These are phyloP conservation scores for Ogataea paraovalis DNA, from an alignment of 805 yeast genomes.

Conservation along the genomic window DNA sequence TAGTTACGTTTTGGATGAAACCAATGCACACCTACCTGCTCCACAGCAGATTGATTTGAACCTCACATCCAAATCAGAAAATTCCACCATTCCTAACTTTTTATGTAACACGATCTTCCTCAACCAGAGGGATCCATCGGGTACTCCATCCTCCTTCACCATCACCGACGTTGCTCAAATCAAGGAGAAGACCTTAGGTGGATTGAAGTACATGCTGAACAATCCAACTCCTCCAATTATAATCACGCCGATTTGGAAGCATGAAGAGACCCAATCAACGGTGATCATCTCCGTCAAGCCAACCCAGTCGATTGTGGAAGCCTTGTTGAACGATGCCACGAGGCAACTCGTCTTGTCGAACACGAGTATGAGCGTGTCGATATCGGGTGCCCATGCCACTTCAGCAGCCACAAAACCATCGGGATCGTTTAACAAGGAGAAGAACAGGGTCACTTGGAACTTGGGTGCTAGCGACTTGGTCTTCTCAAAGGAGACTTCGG, in stretches of 20 bases:
- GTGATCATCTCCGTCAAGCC: slow-evolving; percentile 70
- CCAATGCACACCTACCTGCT: slow-evolving; percentile 19
- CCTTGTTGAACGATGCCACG: slow-evolving; percentile 32
- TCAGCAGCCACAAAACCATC: slow-evolving; percentile 87
- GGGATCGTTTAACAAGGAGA: slow-evolving; percentile 85
- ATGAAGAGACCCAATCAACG: slow-evolving; percentile 79
- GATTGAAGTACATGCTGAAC: slow-evolving; percentile 66
- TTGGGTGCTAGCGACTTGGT: slow-evolving; percentile 38
- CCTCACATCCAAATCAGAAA: slow-evolving; percentile 37
- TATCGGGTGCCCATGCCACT: slow-evolving; percentile 57
- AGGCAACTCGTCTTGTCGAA: slow-evolving; percentile 48
- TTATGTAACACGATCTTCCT: slow-evolving; percentile 53
- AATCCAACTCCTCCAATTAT: slow-evolving; percentile 59
- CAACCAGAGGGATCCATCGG: slow-evolving; percentile 33
- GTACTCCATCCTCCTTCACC: slow-evolving; percentile 31
- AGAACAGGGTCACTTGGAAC: slow-evolving; percentile 84
- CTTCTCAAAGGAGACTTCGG: slow-evolving; percentile 34
- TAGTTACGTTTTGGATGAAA: slow-evolving; percentile 46
- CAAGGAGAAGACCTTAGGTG: slow-evolving; percentile 68
- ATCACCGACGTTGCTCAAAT: slow-evolving; percentile 46
- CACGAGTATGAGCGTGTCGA: slow-evolving; percentile 56
- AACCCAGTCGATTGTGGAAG: slow-evolving; percentile 39
- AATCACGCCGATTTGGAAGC: slow-evolving; percentile 84
- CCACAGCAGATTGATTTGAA: slow-evolving; percentile 41
- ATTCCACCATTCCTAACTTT: slow-evolving; percentile 35